Base-by-base conservation (phyloP, 306 rosid genomes). In the Vigna mungo region DNA sequence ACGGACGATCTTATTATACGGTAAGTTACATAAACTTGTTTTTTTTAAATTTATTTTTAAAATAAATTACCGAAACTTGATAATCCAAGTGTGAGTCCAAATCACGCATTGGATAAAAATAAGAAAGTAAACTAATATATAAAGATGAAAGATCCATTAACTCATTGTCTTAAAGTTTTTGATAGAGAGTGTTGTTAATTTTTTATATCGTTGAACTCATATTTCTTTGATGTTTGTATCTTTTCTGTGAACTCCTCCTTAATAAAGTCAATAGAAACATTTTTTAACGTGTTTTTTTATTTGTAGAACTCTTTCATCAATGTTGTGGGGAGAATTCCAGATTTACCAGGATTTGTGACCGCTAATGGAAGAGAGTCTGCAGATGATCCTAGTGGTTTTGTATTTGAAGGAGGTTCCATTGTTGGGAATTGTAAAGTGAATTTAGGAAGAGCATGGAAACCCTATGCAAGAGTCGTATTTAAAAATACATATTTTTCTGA, bases 381-480 rank as follows among this genome's bases (percentile, higher is more conserved):
- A 9, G 9, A 18, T 1, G 84, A 78, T 1, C 0, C 81, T 0
- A n/a, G 68, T 69, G 88, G 92, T 43, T 88, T 80, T 71, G 79
- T 88, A 23, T 88, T 88, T 13, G 27, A 21, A 21, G 49, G 49
- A 4, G 46, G 61, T 17, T 69, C 46, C 3, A 34, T 84, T 4
- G 16, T 0, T 5, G 87, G 87, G 13, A 52, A 6, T 43, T 86
- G 86, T 7, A 27, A 59, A 43, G 82, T 44, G 3, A 6, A 78
- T 9, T 21, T 87, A 10, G 90, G 88, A 16, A 76, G 88, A 74
- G 87, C 88, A 6, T 87, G 90, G 88, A 0, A 14, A 0, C 15
- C 49, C 0, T 44, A 44, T 3, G 3, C 49, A 1, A 44, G 49
- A 12, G 49, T 44, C 15, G 12, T 44, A 11, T 44, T 44, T 44